phyloP scores from a whole-genome alignment of 345 rosid genomes.

The Aquilaria yunnanensis region DNA sequence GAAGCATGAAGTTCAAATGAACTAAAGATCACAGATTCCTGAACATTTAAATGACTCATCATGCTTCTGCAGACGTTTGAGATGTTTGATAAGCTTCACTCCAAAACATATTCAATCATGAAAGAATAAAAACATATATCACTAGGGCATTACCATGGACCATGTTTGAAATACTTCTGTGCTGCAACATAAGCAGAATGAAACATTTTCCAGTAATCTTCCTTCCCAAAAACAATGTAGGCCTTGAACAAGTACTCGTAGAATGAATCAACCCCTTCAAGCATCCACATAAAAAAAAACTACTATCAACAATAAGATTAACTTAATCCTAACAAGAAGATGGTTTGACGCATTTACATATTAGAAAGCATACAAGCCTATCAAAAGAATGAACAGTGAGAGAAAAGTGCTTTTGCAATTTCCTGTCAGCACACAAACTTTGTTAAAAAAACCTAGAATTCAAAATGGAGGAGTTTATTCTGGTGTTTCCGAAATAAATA shows the following conservation, averaged over 20 bases:
- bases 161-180: constrained; percentile 91
- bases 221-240: constrained; percentile 90
- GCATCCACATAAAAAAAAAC: constrained; percentile 14
- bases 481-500: background rate
- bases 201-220: constrained; percentile 96
- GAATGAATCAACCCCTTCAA: constrained; percentile 92
- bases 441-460: background rate
- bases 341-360: constrained; percentile 2
- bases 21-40: too few relatives aligned
- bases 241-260: constrained; percentile 94
- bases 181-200: constrained; percentile 84
- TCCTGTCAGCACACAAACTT: too few relatives aligned
- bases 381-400: background rate
- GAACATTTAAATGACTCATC: too few relatives aligned
- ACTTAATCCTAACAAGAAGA: constrained; percentile 10
- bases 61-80: too few relatives aligned
- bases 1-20: too few relatives aligned
- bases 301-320: constrained; percentile 22
- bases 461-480: background rate
- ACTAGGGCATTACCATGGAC: constrained; percentile 67
- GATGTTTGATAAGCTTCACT: too few relatives aligned
- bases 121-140: background rate
- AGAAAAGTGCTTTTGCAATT: background rate
- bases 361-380: constrained; percentile 9
- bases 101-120: too few relatives aligned